A percentile compares a stretch with the other conserved stretches of the same genome.
phyloP scores from a whole-genome alignment of 179 eudicot genomes.

The Corrigiola litoralis region DNA sequence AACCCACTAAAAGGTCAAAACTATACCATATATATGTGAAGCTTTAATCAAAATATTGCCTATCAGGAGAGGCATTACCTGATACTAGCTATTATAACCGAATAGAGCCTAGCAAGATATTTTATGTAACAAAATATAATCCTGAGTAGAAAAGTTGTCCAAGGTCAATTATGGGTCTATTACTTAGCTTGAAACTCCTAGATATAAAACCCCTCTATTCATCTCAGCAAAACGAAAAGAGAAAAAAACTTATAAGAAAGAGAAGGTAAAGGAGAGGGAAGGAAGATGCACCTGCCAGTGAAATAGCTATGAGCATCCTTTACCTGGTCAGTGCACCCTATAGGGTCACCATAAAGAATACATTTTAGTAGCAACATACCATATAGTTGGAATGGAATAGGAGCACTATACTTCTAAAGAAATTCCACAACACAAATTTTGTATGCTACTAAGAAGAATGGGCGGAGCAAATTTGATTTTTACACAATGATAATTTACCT shows the following conservation, averaged over 20 bases:
- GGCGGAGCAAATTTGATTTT: too few relatives aligned
- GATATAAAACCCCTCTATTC: background rate
- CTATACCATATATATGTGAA: too few relatives aligned
- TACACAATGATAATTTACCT: too few relatives aligned
- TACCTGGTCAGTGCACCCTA: conserved; percentile 73
- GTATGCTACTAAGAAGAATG: too few relatives aligned
- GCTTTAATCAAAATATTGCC: background rate
- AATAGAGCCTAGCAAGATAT: background rate
- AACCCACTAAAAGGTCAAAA: background rate
- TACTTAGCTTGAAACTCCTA: background rate
- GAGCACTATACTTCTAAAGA: background rate
- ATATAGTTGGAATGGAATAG: background rate
- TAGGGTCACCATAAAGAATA: conserved; percentile 14
- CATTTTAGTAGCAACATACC: background rate
- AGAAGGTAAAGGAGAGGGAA: background rate
- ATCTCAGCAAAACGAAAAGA: background rate
- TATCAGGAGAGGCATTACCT: too few relatives aligned
- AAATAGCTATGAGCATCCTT: conserved; percentile 58
- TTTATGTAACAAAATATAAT: background rate
- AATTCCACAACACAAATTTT: too few relatives aligned
- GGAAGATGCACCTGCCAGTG: conserved; percentile 70
- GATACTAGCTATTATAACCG: too few relatives aligned
- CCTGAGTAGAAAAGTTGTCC: background rate
- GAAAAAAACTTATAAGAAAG: background rate
- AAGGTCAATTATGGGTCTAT: background rate